Evolutionary conservation across 2,329 filamentous ascomycete species (phyloP), one percentile per base, ranked within the genome.

Genomic region (Colletotrichum paranaense): DNA sequence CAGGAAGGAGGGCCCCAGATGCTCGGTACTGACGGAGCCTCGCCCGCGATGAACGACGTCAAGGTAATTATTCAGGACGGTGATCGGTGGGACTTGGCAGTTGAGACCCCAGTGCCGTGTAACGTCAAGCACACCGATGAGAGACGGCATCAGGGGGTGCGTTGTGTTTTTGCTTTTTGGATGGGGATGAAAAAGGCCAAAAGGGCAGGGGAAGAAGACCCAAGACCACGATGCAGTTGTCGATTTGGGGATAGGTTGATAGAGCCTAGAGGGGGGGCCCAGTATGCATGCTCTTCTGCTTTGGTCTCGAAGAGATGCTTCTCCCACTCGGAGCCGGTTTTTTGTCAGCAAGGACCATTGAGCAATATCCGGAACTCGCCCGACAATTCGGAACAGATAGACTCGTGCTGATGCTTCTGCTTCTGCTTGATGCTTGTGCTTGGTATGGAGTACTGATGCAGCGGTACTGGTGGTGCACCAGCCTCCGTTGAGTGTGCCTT

Each of bases 31-130:
- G 53, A 62, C 70, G 60, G 66, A 73, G 59, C 70, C 70, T 70
- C 55, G 70, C 55, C 67, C 66, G 66, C 60, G 62, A 38, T 14
- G 55, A 65, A 70, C 70, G 66, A 73, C 70, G 70, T 73, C 70
- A 73, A 55, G 66, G 66, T 65, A 70, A 73, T 73, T 69, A 64
- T 56, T 53, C 69, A 73, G 70, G 66, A 73, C 66, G 70, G 46
- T 70, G 70, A 73, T 73, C 70, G 60, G 70, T 73, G 70, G 63
- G 11, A 57, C 53, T 46, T 35, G 70, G 63, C 5, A 57, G 38
- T 46, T 35, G 58, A 22, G 57, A 58, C 32, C n/a, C 64, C 58
- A 49, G 28, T 59, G 38, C 59, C 53, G 53, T 68, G 69, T 68
- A 68, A 64, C 66, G 59, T 69, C 59, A 62, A 59, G 59, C 66